Percentiles rank a stretch among this genome's conserved stretches.
Conservation (phyloP, 2,329 filamentous ascomycete genomes). For the Hypoxylon rubiginosum region DNA sequence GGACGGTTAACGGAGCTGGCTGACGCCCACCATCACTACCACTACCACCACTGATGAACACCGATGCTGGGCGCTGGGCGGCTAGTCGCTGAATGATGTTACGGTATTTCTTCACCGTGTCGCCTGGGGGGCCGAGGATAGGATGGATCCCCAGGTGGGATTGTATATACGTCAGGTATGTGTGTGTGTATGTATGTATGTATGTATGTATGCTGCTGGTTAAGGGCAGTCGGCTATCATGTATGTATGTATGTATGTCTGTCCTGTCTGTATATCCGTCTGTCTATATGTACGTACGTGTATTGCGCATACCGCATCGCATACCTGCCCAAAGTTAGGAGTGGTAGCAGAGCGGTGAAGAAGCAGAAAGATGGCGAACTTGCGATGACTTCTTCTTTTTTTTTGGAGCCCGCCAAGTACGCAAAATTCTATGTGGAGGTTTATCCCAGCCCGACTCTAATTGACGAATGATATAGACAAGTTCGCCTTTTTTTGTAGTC, state of each 20-base stretch:
- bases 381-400: constrained; percentile 37
- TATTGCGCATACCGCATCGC: constrained; percentile 16
- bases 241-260: constrained; percentile 21
- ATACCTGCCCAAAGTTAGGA: constrained; percentile 26
- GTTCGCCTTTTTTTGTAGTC: constrained; percentile 18
- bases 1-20: constrained; percentile 33
- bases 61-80: constrained; percentile 1
- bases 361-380: constrained; percentile 26
- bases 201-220: constrained; percentile 5
- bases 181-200: constrained; percentile 2
- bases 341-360: constrained; percentile 29
- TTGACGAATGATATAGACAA: constrained; percentile 32
- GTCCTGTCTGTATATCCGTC: not conserved
- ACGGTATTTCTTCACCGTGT: constrained; percentile 36
- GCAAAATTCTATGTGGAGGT: constrained; percentile 29
- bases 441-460: constrained; percentile 30
- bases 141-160: constrained; percentile 5
- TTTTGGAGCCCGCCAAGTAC: constrained; percentile 32
- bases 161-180: not conserved
- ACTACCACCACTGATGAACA: not conserved
- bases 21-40: constrained; percentile 16
- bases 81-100: constrained; percentile 28
- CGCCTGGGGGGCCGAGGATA: constrained; percentile 21
- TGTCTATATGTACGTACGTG: not conserved
- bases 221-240: constrained; percentile 17